Base-by-base conservation (phyloP, 345 rosid genomes). In the Raphanus raphanistrum region DNA sequence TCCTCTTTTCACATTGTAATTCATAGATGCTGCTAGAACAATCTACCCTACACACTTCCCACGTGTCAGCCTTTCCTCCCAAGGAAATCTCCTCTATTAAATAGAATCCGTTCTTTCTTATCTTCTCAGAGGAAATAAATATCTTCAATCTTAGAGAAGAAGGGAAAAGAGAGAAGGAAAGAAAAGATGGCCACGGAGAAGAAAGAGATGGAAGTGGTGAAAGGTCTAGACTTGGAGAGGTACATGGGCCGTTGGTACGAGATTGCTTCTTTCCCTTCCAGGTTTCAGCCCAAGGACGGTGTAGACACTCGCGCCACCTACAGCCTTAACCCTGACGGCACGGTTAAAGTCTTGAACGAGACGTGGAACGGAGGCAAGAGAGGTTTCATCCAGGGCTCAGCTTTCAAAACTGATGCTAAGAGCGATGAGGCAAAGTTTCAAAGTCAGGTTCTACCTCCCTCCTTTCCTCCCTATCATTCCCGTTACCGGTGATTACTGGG, bases 211-310 rank as follows among this genome's bases (percentile, higher is more conserved):
- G 82, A 88, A 68, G 97, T 90, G 77, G 97, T 90, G 78, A 89
- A 72, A 67, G 86, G 84, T 1, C 71, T 95, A 4, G 96, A 95
- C 78, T 1, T 92, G 71, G 58, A 81, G 70, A 83, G 90, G 31
- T 94, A 90, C 87, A 90, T 88, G 97, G 98, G 97, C 2, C 85
- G 97, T 52, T 92, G 97, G 97, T 88, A 94, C 81, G 98, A 94
- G 82, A 89, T 94, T 45, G 97, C 97, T 4, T 88, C 92, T 15
- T 89, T 90, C 76, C 98, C 95, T 0, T 90, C 98, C 2, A 8
- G 17, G n/a, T 88, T 88, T 75, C 98, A 94, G 71, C 98, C 98
- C 5, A 87, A 70, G 75, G 72, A 86, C 79, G 95, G 98, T 3
- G 85, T 0, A 68, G 83, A 92, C 85, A 90, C 97, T 1, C 84